Percentiles rank a stretch among this genome's conserved stretches.
These are phyloP conservation scores for Danielia oregonensis DNA, from an alignment of 805 yeast genomes.

Conservation along the genomic window DNA sequence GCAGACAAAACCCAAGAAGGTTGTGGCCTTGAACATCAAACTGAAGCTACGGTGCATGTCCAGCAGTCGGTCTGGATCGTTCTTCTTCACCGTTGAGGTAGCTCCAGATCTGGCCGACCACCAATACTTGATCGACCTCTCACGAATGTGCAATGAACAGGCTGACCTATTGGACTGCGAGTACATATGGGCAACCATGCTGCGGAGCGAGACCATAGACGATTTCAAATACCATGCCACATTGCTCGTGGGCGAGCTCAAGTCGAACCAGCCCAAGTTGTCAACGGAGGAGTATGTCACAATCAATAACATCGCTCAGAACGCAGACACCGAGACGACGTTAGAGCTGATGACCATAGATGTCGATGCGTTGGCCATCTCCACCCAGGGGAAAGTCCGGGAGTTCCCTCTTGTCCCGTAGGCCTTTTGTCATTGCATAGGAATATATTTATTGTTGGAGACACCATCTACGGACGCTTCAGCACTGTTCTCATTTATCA, in stretches of 20 bases:
- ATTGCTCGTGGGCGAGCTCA: conserved; percentile 13
- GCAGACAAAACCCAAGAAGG: not conserved
- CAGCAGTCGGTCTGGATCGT: conserved; percentile 5
- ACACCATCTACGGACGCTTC: no score
- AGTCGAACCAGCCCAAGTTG: conserved; percentile 4
- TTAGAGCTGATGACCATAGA: no score
- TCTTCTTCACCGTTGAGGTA: conserved; percentile 13
- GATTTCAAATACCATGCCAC: conserved; percentile 14
- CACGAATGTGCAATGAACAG: conserved; percentile 9
- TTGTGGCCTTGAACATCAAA: conserved; percentile 2
- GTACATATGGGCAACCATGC: conserved; percentile 6
- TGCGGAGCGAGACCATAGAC: no score
- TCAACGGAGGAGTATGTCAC: conserved; percentile 3
- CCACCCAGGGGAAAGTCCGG: no score
- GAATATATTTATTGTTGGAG: no score
- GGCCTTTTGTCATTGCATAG: no score
- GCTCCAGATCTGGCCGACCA: conserved; percentile 1
- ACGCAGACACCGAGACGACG: no score
- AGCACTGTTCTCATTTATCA: no score
- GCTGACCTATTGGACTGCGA: conserved; percentile 5
- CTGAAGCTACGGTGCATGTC: conserved; percentile 3
- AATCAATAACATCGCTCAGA: no score
- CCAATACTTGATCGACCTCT: conserved; percentile 9
- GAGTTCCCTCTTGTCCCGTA: no score
- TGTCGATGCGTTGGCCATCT: no score